These are phyloP conservation scores for Gossypium raimondii DNA, from an alignment of 345 rosid genomes.

Conservation along the genomic window DNA sequence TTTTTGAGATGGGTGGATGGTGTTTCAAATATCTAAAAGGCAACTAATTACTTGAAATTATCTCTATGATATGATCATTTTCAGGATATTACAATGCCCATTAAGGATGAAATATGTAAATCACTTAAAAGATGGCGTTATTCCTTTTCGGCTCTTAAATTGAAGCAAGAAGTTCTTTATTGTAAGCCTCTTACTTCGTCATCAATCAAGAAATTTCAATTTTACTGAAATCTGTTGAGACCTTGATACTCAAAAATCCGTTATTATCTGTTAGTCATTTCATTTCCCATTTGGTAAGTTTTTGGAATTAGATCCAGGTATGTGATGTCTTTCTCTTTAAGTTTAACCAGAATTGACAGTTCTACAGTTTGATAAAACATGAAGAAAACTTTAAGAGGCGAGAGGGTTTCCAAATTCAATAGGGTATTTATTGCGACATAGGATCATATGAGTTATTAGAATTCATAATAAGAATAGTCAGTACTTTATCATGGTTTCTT, in stretches of 20 bases:
- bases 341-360: neutral
- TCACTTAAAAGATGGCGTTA: slow-evolving; percentile 76
- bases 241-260: neutral
- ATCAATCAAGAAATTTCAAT: neutral
- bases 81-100: slow-evolving; percentile 85
- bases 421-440: neutral
- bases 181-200: slow-evolving; percentile 45
- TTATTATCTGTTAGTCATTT: neutral
- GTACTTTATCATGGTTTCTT: neutral
- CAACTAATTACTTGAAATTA: neutral
- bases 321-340: neutral
- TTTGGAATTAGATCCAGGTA: neutral
- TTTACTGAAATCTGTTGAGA: neutral
- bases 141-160: slow-evolving; percentile 77
- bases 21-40: neutral
- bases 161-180: slow-evolving; percentile 88
- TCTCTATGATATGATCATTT: slow-evolving; percentile 14
- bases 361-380: neutral
- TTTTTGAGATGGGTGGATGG: neutral
- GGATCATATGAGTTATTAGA: neutral
- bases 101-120: slow-evolving; percentile 70
- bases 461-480: neutral
- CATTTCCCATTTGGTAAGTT: neutral
- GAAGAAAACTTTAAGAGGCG: neutral
- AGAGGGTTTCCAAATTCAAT: neutral